Evolutionary conservation across 371 early-diverging fungal species (phyloP).

Genomic region (Rhizopus delemar): DNA sequence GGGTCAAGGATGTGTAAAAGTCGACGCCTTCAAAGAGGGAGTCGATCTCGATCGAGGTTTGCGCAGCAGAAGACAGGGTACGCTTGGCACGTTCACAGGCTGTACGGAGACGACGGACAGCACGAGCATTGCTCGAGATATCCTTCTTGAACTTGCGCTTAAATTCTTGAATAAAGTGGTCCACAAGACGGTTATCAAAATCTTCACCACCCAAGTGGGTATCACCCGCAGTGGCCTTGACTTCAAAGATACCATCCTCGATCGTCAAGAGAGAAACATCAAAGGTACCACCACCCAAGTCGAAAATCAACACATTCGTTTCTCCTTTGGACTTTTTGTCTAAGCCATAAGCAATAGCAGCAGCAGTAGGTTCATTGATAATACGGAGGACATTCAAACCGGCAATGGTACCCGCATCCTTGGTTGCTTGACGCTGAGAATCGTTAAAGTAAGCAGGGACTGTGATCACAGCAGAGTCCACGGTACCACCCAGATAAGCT

Average conservation of each 20-base stretch:
- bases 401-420: conserved; percentile 93
- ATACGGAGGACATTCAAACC: conserved; percentile 92
- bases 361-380: conserved; percentile 98
- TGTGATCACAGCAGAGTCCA: conserved; percentile 83
- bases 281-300: conserved; percentile 98
- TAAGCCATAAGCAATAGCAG: conserved; percentile 94
- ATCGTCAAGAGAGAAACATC: conserved; percentile 95
- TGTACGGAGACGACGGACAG: conserved; percentile 86
- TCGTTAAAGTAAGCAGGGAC: conserved; percentile 83
- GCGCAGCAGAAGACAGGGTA: conserved; percentile 82
- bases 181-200: conserved; percentile 87
- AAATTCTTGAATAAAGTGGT: conserved; percentile 78
- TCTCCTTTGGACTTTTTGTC: conserved; percentile 77
- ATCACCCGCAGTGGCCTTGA: conserved; percentile 93
- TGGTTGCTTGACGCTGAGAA: conserved; percentile 96
- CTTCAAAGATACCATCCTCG: conserved; percentile 92
- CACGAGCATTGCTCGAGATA: conserved; percentile 77
- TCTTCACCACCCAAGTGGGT: conserved; percentile 97
- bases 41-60: conserved; percentile 85
- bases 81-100: conserved; percentile 96
- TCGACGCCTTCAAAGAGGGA: conserved; percentile 86
- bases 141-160: conserved; percentile 79
- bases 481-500: conserved; percentile 74
- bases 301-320: conserved; percentile 90
- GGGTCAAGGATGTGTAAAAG: conserved; percentile 84